These are phyloP conservation scores for Colletotrichum sp. DNA, from an alignment of 2,329 filamentous ascomycete species.

Conservation along the genomic window DNA sequence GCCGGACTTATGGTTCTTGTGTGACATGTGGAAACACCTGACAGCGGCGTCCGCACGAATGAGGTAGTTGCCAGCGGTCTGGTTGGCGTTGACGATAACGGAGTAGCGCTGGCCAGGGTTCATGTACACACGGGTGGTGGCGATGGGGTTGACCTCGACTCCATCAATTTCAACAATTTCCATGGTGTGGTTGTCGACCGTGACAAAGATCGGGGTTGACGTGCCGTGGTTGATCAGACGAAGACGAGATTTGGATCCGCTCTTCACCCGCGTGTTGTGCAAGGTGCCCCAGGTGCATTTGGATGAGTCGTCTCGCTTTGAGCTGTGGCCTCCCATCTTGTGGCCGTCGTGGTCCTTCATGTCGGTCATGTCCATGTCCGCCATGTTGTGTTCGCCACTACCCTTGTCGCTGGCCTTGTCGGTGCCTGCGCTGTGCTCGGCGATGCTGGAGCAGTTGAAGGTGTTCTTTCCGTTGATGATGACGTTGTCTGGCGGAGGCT, in stretches of 20 bases:
- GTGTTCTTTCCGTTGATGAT: slow-evolving; percentile 43
- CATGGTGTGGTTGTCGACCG: slow-evolving; percentile 41
- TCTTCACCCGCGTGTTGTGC: slow-evolving; percentile 34
- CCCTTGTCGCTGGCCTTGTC: not conserved
- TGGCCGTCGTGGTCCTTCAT: not conserved
- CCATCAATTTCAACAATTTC: slow-evolving; percentile 45
- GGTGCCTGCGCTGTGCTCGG: slow-evolving; percentile 22
- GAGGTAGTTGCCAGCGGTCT: slow-evolving; percentile 34
- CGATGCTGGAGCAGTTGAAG: slow-evolving; percentile 34
- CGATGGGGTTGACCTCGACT: slow-evolving; percentile 38
- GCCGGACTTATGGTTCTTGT: not conserved
- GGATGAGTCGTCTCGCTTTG: not conserved
- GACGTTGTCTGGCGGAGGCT: slow-evolving; percentile 45
- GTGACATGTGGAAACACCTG: slow-evolving; percentile 19
- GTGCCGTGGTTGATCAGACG: slow-evolving; percentile 45
- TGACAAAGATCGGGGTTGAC: slow-evolving; percentile 42
- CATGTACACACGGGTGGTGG: slow-evolving; percentile 38
- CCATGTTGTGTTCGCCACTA: not conserved
- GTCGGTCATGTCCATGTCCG: not conserved
- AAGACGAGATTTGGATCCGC: slow-evolving; percentile 33
- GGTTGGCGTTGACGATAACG: slow-evolving; percentile 38
- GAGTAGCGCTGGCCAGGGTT: slow-evolving; percentile 44
- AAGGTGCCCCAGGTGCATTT: slow-evolving; percentile 34
- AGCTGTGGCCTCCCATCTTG: not conserved
- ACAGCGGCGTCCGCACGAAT: slow-evolving; percentile 34